phyloP scores from a whole-genome alignment of 176 grass and related monocot species.

The Thinopyrum elongatum region DNA sequence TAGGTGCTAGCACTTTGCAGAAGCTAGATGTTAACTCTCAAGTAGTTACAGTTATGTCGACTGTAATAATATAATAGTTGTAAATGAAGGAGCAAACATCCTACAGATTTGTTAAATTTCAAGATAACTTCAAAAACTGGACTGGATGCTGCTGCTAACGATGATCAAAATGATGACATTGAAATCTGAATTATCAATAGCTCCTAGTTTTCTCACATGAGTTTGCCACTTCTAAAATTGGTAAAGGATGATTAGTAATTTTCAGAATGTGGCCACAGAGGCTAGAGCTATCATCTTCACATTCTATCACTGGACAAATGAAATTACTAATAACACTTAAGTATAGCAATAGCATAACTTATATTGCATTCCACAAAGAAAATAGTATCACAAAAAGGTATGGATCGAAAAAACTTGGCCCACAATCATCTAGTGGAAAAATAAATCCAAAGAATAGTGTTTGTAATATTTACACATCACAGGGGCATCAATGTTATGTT shows the following conservation, averaged over 20 bases:
- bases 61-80: not conserved
- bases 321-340: not conserved
- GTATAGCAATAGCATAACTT: not conserved
- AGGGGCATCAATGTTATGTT: not conserved
- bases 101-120: not conserved
- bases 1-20: not conserved
- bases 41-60: not conserved
- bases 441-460: not conserved
- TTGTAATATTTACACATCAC: not conserved
- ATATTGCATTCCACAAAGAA: not conserved
- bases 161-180: not conserved
- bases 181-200: not conserved
- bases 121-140: not conserved
- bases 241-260: constrained; percentile 1
- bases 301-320: not conserved
- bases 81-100: not conserved
- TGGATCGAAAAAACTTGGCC: not conserved
- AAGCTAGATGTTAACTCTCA: not conserved
- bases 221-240: not conserved
- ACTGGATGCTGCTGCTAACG: not conserved
- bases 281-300: not conserved
- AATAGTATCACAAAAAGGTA: not conserved
- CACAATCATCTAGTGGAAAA: not conserved
- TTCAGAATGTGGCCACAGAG: not conserved
- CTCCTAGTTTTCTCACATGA: constrained; percentile 13